phyloP scores from a whole-genome alignment of 2,329 filamentous ascomycete species.

The Tolypocladium ovalisporum region DNA sequence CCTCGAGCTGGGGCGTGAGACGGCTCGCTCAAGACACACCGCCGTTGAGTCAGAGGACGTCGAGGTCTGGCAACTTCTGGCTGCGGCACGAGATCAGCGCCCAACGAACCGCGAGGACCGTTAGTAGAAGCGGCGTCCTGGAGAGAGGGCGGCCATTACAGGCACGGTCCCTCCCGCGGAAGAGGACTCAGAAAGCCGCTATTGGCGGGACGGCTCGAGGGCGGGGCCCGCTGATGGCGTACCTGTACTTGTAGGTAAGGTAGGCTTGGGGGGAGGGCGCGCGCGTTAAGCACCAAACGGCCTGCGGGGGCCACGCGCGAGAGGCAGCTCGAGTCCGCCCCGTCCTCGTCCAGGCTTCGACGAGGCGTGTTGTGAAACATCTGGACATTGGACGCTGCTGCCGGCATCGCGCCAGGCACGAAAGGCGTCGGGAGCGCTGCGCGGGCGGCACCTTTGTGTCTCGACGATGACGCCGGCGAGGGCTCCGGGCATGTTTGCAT shows the following conservation, averaged over 20 bases:
- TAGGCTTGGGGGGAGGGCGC: not conserved
- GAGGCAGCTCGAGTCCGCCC: not conserved
- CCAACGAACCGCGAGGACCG: too few relatives aligned
- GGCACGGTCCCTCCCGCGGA: not conserved
- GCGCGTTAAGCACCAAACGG: not conserved
- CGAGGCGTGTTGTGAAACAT: not conserved
- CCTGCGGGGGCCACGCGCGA: not conserved
- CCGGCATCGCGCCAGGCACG: not conserved
- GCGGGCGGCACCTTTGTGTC: not conserved
- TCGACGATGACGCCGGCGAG: not conserved
- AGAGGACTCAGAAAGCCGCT: not conserved
- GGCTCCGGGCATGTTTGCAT: not conserved
- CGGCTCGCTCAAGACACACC: not conserved
- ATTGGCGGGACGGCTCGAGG: not conserved
- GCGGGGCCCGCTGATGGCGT: not conserved
- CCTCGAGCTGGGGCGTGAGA: not conserved
- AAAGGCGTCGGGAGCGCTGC: not conserved
- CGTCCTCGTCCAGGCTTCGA: not conserved
- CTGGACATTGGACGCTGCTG: not conserved
- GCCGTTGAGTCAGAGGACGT: conserved; percentile 4
- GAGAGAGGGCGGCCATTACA: not conserved
- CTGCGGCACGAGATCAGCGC: not conserved
- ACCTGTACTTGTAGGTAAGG: too few relatives aligned
- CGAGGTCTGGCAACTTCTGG: not conserved
- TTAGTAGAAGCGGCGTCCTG: too few relatives aligned